phyloP scores from a whole-genome alignment of 1,139 yeast species.

The Lodderomyces theae region DNA sequence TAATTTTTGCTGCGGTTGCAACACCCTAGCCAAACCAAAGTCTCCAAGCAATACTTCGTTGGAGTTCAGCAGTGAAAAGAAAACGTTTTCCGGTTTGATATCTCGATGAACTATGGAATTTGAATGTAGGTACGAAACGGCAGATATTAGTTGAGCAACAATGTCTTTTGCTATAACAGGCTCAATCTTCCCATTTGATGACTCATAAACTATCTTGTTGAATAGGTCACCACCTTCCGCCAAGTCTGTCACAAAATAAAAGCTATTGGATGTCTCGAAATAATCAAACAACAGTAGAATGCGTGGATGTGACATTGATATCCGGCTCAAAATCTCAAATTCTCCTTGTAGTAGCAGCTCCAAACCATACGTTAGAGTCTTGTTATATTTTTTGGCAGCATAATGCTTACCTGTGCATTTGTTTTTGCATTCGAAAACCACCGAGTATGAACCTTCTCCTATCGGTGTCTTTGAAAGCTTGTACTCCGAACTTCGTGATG shows the following conservation, averaged over 20 bases:
- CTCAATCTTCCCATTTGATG: conserved; percentile 20
- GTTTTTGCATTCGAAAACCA: conserved; percentile 39
- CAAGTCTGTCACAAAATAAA: conserved; percentile 64
- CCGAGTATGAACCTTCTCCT: conserved; percentile 41
- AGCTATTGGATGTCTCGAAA: conserved; percentile 61
- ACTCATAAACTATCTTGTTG: conserved; percentile 51
- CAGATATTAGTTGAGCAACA: conserved; percentile 26
- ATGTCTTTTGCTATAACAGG: conserved; percentile 51
- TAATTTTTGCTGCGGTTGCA: conserved; percentile 25
- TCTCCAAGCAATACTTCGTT: conserved; percentile 61
- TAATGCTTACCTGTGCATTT: conserved; percentile 31
- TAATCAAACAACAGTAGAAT: conserved; percentile 64
- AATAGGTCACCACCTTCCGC: conserved; percentile 73
- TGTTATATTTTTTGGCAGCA: conserved; percentile 39
- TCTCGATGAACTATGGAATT: conserved; percentile 42
- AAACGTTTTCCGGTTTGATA: conserved; percentile 40
- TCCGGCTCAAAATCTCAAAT: conserved; percentile 50
- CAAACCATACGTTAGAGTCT: conserved; percentile 33
- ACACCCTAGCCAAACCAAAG: conserved; percentile 57
- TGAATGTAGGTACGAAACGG: conserved; percentile 31
- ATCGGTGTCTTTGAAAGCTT: conserved; percentile 28
- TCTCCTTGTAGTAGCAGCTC: conserved; percentile 49
- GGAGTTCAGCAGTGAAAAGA: conserved; percentile 23
- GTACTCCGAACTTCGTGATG: conserved; percentile 40
- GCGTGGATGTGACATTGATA: conserved; percentile 43